These are phyloP conservation scores for Cladosporium sp. DNA, from an alignment of 2,329 filamentous ascomycete genomes.

Conservation along the genomic window DNA sequence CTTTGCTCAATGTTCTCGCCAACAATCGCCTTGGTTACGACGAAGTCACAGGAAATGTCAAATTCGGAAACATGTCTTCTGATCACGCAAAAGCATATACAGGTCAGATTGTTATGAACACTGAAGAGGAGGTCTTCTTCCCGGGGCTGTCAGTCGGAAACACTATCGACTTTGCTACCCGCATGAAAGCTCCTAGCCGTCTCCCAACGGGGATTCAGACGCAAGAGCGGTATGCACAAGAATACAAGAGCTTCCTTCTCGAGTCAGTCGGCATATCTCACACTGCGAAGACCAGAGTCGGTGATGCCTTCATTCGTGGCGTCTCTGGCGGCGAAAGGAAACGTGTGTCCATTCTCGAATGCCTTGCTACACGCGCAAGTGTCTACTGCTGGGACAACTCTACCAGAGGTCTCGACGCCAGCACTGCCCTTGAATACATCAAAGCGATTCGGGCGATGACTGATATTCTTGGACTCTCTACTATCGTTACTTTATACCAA, in stretches of 20 bases:
- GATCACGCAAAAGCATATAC: slow-evolving; percentile 40
- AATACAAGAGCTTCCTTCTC: slow-evolving; percentile 52
- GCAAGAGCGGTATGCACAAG: slow-evolving; percentile 42
- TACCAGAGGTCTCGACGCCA: slow-evolving; percentile 62
- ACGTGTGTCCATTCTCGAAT: slow-evolving; percentile 64
- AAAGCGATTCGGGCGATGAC: slow-evolving; percentile 61
- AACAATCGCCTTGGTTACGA: slow-evolving; percentile 47
- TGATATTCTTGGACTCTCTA: slow-evolving; percentile 54
- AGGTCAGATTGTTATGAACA: slow-evolving; percentile 43
- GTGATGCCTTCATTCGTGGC: slow-evolving; percentile 61
- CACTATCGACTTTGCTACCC: slow-evolving; percentile 52
- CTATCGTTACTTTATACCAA: slow-evolving; percentile 64
- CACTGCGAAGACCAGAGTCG: slow-evolving; percentile 61
- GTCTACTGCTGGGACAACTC: slow-evolving; percentile 65
- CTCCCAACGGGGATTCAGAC: slow-evolving; percentile 32
- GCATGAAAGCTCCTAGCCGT: slow-evolving; percentile 46
- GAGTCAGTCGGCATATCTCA: slow-evolving; percentile 55
- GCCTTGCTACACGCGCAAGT: slow-evolving; percentile 52
- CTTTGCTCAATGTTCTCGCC: slow-evolving; percentile 62
- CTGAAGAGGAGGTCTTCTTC: slow-evolving; percentile 49
- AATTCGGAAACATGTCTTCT: slow-evolving; percentile 47
- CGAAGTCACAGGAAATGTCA: slow-evolving; percentile 36
- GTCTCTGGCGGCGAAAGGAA: slow-evolving; percentile 66
- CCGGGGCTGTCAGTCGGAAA: slow-evolving; percentile 53
- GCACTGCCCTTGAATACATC: slow-evolving; percentile 50